A percentile compares a stretch with the other conserved stretches of the same genome.
These are phyloP conservation scores for Globisporangium recalcitrans DNA, from an alignment of 352 stramenopile genomes.

Conservation along the genomic window DNA sequence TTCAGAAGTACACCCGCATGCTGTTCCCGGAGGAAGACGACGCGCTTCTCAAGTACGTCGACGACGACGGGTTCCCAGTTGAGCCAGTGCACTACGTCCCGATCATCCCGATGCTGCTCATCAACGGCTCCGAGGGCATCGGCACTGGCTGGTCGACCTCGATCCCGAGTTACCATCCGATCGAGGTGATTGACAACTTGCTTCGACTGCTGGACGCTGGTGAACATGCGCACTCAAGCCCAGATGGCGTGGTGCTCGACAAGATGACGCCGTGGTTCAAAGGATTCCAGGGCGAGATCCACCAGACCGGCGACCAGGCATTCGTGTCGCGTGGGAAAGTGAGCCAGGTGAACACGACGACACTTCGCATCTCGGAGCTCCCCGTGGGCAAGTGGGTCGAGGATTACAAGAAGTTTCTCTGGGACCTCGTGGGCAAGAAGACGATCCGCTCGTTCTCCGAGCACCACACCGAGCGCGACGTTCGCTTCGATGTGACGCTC, in stretches of 20 bases:
- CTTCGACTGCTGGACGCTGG: slow-evolving; percentile 64
- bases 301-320: slow-evolving; percentile 50
- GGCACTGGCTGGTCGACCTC: slow-evolving; percentile 97
- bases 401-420: slow-evolving; percentile 98
- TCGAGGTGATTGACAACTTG: slow-evolving; percentile 95
- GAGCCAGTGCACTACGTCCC: slow-evolving; percentile 98
- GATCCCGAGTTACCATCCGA: slow-evolving; percentile 94
- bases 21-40: slow-evolving; percentile 99
- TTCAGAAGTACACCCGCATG: slow-evolving; percentile 93
- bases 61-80: slow-evolving; percentile 97
- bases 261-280: slow-evolving; percentile 94
- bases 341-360: slow-evolving; percentile 87
- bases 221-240: slow-evolving; percentile 35
- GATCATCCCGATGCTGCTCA: slow-evolving; percentile 93
- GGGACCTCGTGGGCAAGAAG: slow-evolving; percentile 87
- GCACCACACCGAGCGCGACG: slow-evolving; percentile 94
- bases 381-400: slow-evolving; percentile 97
- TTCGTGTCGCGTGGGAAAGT: slow-evolving; percentile 75
- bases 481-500: slow-evolving; percentile 78
- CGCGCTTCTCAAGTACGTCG: slow-evolving; percentile 92
- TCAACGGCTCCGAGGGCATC: slow-evolving; percentile 99
- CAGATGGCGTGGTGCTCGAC: slow-evolving; percentile 26
- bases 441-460: slow-evolving; percentile 90
- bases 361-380: slow-evolving; percentile 95
- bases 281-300: slow-evolving; percentile 93